These are phyloP conservation scores for Saxispiralis lemnorum DNA, from an alignment of 495 filamentous ascomycete genomes.

Conservation along the genomic window DNA sequence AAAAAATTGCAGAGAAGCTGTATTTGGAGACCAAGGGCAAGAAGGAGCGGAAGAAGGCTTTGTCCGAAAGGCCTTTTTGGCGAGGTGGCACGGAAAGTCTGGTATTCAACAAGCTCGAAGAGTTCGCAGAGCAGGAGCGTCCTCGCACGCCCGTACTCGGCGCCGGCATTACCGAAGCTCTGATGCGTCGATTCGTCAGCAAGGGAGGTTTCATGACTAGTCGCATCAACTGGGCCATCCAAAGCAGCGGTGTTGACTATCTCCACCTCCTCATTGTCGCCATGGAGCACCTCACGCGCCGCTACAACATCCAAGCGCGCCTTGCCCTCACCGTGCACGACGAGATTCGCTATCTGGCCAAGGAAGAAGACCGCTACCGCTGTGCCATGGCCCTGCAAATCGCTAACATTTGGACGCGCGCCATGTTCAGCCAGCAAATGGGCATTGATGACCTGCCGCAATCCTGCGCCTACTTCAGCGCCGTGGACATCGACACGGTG, in stretches of 20 bases:
- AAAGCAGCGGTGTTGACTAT: constrained; percentile 93
- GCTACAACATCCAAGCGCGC: constrained; percentile 66
- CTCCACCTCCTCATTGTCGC: constrained; percentile 81
- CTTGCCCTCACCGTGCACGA: constrained; percentile 92
- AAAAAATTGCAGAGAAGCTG: constrained; percentile 55
- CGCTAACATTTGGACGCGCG: constrained; percentile 88
- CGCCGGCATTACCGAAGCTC: constrained; percentile 87
- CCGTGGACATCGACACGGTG: constrained; percentile 84
- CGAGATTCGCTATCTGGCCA: constrained; percentile 86
- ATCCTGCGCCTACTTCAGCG: constrained; percentile 84
- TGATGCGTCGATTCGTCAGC: constrained; percentile 72
- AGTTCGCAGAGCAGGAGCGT: constrained; percentile 85
- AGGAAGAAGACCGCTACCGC: constrained; percentile 69
- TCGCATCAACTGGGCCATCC: constrained; percentile 97
- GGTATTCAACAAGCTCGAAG: constrained; percentile 94
- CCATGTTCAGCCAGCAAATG: constrained; percentile 92
- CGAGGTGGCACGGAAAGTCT: constrained; percentile 90
- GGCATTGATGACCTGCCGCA: constrained; percentile 91
- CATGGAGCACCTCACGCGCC: constrained; percentile 88
- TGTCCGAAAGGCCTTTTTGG: constrained; percentile 73
- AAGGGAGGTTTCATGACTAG: constrained; percentile 77
- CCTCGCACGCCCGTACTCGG: constrained; percentile 88
- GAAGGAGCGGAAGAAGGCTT: constrained; percentile 48
- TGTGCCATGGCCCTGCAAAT: constrained; percentile 83
- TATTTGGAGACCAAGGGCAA: constrained; percentile 81